These are phyloP conservation scores for Nakazawaea molendinolei DNA, from an alignment of 805 yeast species.

Conservation along the genomic window DNA sequence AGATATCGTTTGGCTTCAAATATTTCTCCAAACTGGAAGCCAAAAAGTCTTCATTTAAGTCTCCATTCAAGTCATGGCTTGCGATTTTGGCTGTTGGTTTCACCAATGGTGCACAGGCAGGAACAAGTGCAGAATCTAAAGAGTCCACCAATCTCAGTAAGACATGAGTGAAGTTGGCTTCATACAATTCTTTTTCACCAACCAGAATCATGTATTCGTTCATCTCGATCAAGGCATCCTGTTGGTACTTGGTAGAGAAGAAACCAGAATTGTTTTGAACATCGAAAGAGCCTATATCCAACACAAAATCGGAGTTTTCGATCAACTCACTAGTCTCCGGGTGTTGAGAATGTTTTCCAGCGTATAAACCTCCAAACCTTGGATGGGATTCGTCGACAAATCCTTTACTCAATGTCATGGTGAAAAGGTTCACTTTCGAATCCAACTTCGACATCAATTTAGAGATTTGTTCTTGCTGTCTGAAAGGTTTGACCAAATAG, in stretches of 20 bases:
- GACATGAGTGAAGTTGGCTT: slow-evolving; percentile 26
- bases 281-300: slow-evolving; percentile 25
- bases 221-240: slow-evolving; percentile 25
- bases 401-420: slow-evolving; percentile 34
- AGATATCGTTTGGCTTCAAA: slow-evolving; percentile 31
- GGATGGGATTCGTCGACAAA: slow-evolving; percentile 30
- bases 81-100: background rate
- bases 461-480: slow-evolving; percentile 24
- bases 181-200: slow-evolving; percentile 24
- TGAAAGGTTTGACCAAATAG: slow-evolving; percentile 32
- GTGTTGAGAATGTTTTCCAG: slow-evolving; percentile 26
- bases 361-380: slow-evolving; percentile 40
- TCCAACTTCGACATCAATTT: slow-evolving; percentile 25
- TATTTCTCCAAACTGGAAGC: slow-evolving; percentile 27
- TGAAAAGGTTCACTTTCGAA: slow-evolving; percentile 31
- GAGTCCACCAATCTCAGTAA: slow-evolving; percentile 21
- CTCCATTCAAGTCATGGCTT: background rate
- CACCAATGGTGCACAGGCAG: slow-evolving; percentile 6
- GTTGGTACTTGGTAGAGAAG: slow-evolving; percentile 12
- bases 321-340: slow-evolving; percentile 24
- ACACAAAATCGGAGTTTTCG: slow-evolving; percentile 23
- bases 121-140: slow-evolving; percentile 11
- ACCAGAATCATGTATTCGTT: slow-evolving; percentile 36
- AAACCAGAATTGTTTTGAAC: slow-evolving; percentile 12
- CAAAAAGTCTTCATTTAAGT: slow-evolving; percentile 28